These are phyloP conservation scores for Heliosperma pusillum DNA, from an alignment of 148 eudicot genomes.

Conservation along the genomic window DNA sequence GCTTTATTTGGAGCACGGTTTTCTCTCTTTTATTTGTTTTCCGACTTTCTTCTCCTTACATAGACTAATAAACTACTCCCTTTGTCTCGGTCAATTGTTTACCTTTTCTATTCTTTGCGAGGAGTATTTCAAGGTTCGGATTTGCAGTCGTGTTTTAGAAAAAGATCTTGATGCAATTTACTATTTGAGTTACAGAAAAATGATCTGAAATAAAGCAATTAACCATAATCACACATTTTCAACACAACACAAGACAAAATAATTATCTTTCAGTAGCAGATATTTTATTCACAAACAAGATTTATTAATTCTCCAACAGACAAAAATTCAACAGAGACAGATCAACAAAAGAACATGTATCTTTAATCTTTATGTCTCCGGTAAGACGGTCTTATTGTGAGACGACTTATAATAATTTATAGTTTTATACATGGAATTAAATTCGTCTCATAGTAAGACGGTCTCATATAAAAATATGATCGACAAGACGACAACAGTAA, in stretches of 20 bases:
- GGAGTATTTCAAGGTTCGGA: too few relatives aligned
- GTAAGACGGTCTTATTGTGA: background rate
- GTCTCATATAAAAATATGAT: background rate
- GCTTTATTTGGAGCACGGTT: background rate
- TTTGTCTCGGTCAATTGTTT: too few relatives aligned
- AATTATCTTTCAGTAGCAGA: background rate
- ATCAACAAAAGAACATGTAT: slow-evolving; percentile 16
- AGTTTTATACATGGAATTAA: too few relatives aligned
- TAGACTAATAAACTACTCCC: background rate
- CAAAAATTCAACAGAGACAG: slow-evolving; percentile 5
- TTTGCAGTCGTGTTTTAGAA: background rate
- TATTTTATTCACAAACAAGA: background rate
- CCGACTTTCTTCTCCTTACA: background rate
- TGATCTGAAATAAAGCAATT: background rate
- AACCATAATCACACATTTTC: too few relatives aligned
- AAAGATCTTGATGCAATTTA: background rate
- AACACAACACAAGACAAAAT: background rate
- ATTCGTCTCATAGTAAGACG: background rate
- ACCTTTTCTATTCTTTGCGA: too few relatives aligned
- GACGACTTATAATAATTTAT: too few relatives aligned
- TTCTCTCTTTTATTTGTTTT: too few relatives aligned
- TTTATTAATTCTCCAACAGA: slow-evolving; percentile 1
- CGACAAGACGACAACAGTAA: slow-evolving; percentile 7
- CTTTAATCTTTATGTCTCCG: background rate
- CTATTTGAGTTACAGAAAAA: background rate